phyloP scores from a whole-genome alignment of 805 yeast genomes.

The Diddensiella caesifluorescens region DNA sequence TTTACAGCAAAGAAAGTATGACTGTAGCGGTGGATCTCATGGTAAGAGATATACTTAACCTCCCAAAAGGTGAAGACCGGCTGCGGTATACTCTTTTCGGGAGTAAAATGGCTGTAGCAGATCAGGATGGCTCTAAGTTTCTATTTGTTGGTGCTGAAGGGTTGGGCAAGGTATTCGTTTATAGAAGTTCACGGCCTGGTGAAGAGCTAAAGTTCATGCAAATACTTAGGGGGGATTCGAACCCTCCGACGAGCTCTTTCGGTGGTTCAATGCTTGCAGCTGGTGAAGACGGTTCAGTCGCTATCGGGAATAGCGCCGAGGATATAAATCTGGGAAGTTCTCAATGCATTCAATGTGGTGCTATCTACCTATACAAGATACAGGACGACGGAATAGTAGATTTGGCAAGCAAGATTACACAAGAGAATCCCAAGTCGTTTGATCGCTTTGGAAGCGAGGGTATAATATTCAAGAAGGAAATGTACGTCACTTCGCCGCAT shows the following conservation, averaged over 20 bases:
- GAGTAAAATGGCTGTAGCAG: constrained; percentile 29
- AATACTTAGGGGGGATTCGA: constrained; percentile 12
- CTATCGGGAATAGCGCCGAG: constrained; percentile 30
- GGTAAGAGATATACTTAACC: constrained; percentile 11
- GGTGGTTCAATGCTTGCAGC: constrained; percentile 27
- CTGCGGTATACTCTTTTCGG: constrained; percentile 42
- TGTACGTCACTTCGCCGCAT: constrained; percentile 41
- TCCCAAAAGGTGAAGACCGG: background rate
- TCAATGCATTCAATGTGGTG: constrained; percentile 38
- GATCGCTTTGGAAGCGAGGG: constrained; percentile 35
- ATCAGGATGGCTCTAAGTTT: constrained; percentile 7
- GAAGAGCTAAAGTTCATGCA: constrained; percentile 14
- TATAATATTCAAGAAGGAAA: constrained; percentile 16
- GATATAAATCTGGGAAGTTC: constrained; percentile 24
- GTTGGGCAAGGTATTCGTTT: constrained; percentile 34
- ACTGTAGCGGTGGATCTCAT: constrained; percentile 13
- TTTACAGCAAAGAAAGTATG: constrained; percentile 11
- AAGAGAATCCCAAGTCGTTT: constrained; percentile 21
- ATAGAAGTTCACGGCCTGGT: constrained; percentile 26
- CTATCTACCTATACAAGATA: constrained; percentile 34
- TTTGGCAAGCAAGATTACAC: constrained; percentile 11
- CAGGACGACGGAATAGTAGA: constrained; percentile 17
- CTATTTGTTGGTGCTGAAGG: constrained; percentile 39
- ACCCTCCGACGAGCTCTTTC: constrained; percentile 18
- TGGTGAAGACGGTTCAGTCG: constrained; percentile 28